These are phyloP conservation scores for Ophiostoma montium DNA, from an alignment of 2,329 filamentous ascomycete genomes.

Conservation along the genomic window DNA sequence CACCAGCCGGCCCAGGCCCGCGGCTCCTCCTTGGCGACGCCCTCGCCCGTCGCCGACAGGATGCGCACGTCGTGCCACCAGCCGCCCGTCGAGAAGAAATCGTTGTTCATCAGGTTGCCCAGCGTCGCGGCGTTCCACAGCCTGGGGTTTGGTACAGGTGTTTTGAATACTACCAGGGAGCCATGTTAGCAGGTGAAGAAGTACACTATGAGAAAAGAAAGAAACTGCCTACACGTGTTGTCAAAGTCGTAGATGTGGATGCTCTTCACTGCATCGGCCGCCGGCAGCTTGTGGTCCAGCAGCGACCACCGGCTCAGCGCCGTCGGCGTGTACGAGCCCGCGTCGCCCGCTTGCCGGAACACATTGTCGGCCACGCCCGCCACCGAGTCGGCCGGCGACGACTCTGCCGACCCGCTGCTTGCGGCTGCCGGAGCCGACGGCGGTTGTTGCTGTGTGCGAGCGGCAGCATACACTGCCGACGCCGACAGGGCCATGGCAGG, in stretches of 20 bases:
- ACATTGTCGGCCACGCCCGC: not conserved
- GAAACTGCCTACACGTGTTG: conserved; percentile 64
- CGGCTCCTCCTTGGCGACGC: conserved; percentile 65
- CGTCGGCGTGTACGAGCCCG: conserved; percentile 43
- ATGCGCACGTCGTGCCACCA: conserved; percentile 96
- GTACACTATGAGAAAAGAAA: no score
- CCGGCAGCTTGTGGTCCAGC: conserved; percentile 46
- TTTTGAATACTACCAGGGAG: conserved; percentile 74
- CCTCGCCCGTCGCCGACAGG: conserved; percentile 72
- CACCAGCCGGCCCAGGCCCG: conserved; percentile 87
- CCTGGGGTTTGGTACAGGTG: conserved; percentile 75
- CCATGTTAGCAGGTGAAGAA: no score
- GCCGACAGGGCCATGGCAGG: conserved; percentile 11
- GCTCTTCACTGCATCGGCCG: conserved; percentile 54
- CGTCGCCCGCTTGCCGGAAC: not conserved
- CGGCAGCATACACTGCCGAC: conserved; percentile 6
- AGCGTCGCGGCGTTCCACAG: conserved; percentile 73
- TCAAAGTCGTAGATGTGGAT: conserved; percentile 98
- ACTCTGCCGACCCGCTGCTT: not conserved
- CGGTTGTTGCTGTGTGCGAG: conserved; percentile 1
- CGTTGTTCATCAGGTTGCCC: conserved; percentile 59
- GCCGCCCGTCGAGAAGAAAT: conserved; percentile 67
- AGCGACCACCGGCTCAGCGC: conserved; percentile 76
- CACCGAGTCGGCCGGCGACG: not conserved
- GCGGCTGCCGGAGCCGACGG: not conserved